Evolutionary conservation across 345 rosid species (phyloP).

Genomic region (Combretum micranthum): DNA sequence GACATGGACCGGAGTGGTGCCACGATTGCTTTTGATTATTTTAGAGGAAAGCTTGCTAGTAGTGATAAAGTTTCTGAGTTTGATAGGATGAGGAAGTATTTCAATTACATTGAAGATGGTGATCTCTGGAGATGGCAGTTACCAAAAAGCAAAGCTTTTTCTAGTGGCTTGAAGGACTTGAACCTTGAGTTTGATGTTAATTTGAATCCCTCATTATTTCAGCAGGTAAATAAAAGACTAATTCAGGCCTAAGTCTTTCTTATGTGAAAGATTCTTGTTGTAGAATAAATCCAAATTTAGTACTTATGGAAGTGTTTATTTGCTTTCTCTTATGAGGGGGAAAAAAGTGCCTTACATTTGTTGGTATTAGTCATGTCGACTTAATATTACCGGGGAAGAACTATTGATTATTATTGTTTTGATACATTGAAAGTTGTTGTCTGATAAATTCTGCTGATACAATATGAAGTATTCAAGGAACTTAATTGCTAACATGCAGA

Average conservation of each 20-base stretch:
- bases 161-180: constrained; percentile 58
- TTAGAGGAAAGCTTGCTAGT: constrained; percentile 35
- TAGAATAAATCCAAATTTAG: too few relatives aligned
- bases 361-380: too few relatives aligned
- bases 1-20: constrained; percentile 75
- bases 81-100: constrained; percentile 36
- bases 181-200: constrained; percentile 37
- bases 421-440: too few relatives aligned
- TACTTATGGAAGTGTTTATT: too few relatives aligned
- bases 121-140: constrained; percentile 78
- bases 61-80: constrained; percentile 15
- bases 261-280: not conserved
- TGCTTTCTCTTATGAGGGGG: too few relatives aligned
- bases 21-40: constrained; percentile 69
- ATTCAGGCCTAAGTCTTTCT: not conserved
- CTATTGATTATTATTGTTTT: too few relatives aligned
- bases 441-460: too few relatives aligned
- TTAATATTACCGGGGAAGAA: too few relatives aligned
- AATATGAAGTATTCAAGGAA: too few relatives aligned
- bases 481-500: too few relatives aligned
- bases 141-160: constrained; percentile 60
- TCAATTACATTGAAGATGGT: constrained; percentile 64
- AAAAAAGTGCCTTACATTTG: too few relatives aligned
- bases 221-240: constrained; percentile 26
- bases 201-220: constrained; percentile 47